phyloP scores from a whole-genome alignment of 352 stramenopile species.

The Pythium chondricola region DNA sequence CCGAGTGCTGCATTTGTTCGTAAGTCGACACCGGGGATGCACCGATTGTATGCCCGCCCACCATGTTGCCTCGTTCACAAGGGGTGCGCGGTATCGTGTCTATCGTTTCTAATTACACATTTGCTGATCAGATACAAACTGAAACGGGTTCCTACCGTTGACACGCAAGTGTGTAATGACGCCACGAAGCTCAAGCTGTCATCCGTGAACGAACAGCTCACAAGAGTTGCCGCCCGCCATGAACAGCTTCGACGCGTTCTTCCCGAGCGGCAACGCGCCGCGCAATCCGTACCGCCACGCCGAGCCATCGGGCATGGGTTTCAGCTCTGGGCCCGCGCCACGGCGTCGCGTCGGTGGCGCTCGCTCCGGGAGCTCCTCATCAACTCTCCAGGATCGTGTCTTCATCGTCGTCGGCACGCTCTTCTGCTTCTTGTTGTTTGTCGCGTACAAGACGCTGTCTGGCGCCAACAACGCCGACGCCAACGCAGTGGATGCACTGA shows the following conservation, averaged over 20 bases:
- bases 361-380: neutral
- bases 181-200: no score
- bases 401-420: slow-evolving; percentile 61
- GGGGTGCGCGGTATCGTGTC: no score
- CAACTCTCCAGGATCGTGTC: slow-evolving; percentile 42
- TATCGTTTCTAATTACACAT: no score
- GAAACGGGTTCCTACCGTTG: no score
- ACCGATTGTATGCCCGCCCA: no score
- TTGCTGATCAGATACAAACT: no score
- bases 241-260: slow-evolving; percentile 66
- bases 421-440: slow-evolving; percentile 62
- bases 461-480: slow-evolving; percentile 6
- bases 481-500: slow-evolving; percentile 3
- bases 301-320: slow-evolving; percentile 24
- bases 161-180: no score
- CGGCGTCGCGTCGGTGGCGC: slow-evolving; percentile 10
- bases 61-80: no score
- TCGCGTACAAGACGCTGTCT: slow-evolving; percentile 38
- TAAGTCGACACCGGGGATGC: no score
- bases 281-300: slow-evolving; percentile 78
- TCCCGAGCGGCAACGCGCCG: slow-evolving; percentile 45
- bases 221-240: no score
- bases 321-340: neutral
- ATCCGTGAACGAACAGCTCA: no score
- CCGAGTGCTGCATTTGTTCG: no score